phyloP scores from a whole-genome alignment of 352 stramenopile species.

The Phytophthora ramorum region DNA sequence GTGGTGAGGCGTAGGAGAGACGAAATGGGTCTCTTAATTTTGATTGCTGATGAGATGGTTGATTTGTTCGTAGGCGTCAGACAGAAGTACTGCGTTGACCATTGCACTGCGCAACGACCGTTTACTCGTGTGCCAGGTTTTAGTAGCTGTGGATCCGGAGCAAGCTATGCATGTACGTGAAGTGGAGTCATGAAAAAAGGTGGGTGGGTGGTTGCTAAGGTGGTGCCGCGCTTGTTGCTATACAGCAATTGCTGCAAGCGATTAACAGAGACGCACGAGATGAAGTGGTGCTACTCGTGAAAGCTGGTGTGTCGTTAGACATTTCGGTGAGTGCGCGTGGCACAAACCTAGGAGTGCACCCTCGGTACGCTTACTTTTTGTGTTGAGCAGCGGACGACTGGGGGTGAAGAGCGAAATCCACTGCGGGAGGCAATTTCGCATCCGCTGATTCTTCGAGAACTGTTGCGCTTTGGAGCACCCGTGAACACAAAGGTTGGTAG shows the following conservation, averaged over 20 bases:
- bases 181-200: neutral
- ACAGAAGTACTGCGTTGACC: slow-evolving; percentile 33
- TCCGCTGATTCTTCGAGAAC: slow-evolving; percentile 35
- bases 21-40: neutral
- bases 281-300: slow-evolving; percentile 44
- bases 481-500: slow-evolving; percentile 37
- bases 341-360: neutral
- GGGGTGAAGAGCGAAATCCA: slow-evolving; percentile 37
- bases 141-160: slow-evolving; percentile 35
- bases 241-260: slow-evolving; percentile 36
- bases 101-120: slow-evolving; percentile 25
- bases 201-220: slow-evolving; percentile 1
- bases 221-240: neutral
- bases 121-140: slow-evolving; percentile 42
- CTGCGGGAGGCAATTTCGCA: slow-evolving; percentile 35
- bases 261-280: slow-evolving; percentile 32
- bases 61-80: slow-evolving; percentile 10
- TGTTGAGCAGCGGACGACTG: slow-evolving; percentile 24
- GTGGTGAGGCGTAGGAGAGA: slow-evolving; percentile 9
- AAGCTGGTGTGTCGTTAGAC: slow-evolving; percentile 38
- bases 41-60: neutral
- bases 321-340: slow-evolving; percentile 24
- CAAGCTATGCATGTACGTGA: slow-evolving; percentile 35
- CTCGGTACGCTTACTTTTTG: neutral
- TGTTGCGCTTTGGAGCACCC: slow-evolving; percentile 37